Percentiles rank a stretch among this genome's conserved stretches.
phyloP scores from a whole-genome alignment of 192 early-diverging fungal species.

The Allomyces macrogynus region DNA sequence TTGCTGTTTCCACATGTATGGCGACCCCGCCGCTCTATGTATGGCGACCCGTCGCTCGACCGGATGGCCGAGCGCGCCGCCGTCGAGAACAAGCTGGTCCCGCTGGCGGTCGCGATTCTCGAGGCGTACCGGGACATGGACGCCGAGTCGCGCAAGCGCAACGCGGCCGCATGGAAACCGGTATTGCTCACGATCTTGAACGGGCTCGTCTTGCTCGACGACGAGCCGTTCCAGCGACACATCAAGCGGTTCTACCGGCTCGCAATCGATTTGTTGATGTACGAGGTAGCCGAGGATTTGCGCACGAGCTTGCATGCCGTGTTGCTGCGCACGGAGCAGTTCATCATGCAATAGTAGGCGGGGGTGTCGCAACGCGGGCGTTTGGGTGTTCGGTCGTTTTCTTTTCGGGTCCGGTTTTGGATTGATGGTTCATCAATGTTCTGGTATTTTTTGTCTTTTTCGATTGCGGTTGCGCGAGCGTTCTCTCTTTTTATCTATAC shows the following conservation, averaged over 20 bases:
- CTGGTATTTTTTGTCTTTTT: too few species aligned
- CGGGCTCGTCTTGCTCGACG: slow-evolving; percentile 40
- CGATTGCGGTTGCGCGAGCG: too few species aligned
- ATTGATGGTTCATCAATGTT: too few species aligned
- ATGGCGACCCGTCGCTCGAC: slow-evolving; percentile 25
- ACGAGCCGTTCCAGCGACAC: slow-evolving; percentile 39
- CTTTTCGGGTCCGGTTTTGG: too few species aligned
- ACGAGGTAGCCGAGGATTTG: slow-evolving; percentile 13
- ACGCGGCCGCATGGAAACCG: slow-evolving; percentile 54
- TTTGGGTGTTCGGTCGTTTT: too few species aligned
- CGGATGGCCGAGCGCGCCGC: slow-evolving; percentile 24
- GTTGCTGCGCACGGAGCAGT: not conserved
- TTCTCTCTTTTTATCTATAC: too few species aligned
- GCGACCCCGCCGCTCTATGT: slow-evolving; percentile 31
- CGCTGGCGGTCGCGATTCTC: slow-evolving; percentile 31
- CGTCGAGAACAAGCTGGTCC: slow-evolving; percentile 44
- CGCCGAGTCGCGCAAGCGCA: slow-evolving; percentile 43
- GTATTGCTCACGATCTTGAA: slow-evolving; percentile 51
- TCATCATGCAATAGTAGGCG: not conserved
- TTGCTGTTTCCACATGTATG: slow-evolving; percentile 59
- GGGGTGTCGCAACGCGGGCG: too few species aligned
- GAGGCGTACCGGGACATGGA: slow-evolving; percentile 40
- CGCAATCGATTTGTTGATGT: slow-evolving; percentile 39
- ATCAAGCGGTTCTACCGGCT: slow-evolving; percentile 39
- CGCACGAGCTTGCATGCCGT: not conserved